Evolutionary conservation across 164 flowering plant species (phyloP), one percentile per base, ranked within the genome.

Genomic region (Vitis amurensis): DNA sequence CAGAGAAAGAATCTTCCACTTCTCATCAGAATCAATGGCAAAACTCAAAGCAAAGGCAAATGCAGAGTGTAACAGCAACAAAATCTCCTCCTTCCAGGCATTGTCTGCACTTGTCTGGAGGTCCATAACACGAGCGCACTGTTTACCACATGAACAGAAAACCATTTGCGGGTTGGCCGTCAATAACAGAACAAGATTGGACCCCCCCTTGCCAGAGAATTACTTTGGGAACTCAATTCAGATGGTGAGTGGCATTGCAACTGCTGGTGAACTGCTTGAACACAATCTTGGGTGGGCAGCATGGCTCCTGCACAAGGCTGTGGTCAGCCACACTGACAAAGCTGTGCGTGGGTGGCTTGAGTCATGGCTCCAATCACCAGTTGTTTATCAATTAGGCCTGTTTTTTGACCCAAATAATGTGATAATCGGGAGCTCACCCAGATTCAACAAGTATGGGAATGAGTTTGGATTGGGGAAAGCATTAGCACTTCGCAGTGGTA

Each of bases 71-170:
- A 50, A 63, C 8, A 73, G 82, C 55, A 59, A 10, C 55, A 76
- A 77, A 52, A 89, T 89, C 50, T 88, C 91, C 0, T 79, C 91
- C 1, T 85, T 89, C 59, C 89, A 89, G 64, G 78, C 93, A 31
- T 29, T 89, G 66, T 69, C 82, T 4, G 91, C 89, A 0, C 71
- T 80, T 8, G 29, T 87, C 0, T 89, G 93, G 93, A 77, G 87
- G 68, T 78, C 79, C 50, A 69, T 89, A 16, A 85, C 85, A 1
- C 77, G 85, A 1, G 80, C 76, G 0, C 81, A 88, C 2, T 8
- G 49, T 4, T 50, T 72, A 2, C 73, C 80, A 0, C 57, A 0
- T 0, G 79, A 79, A 9, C 75, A 74, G 58, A 48, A 37, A 2
- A 84, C 85, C n/a, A 64, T 63, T 12, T 86, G 84, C 69, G 62